phyloP scores from a whole-genome alignment of 768 basidiomycete species.

The Boletus vermiculosoides region DNA sequence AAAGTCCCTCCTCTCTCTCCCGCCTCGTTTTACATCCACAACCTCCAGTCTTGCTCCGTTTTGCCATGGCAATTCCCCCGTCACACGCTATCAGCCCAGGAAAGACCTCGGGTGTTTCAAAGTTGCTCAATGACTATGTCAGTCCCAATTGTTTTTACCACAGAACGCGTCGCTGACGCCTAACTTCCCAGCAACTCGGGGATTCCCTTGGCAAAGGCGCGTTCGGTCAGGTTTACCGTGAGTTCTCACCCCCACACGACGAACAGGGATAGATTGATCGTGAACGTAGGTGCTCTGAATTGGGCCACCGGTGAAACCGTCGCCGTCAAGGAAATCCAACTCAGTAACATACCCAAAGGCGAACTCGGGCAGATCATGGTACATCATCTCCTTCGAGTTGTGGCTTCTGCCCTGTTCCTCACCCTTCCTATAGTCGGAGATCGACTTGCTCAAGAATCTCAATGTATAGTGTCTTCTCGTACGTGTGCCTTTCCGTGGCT shows the following conservation, averaged over 20 bases:
- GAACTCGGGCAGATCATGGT: conserved; percentile 99
- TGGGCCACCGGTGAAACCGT: conserved; percentile 98
- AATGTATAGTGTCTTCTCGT: conserved; percentile 55
- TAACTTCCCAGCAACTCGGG: conserved; percentile 75
- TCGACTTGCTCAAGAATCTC: conserved; percentile 95
- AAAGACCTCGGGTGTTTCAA: conserved; percentile 40
- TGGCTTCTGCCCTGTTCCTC: conserved; percentile 4
- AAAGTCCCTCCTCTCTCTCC: background rate
- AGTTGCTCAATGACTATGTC: conserved; percentile 67
- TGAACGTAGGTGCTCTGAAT: conserved; percentile 70
- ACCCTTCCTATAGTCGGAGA: conserved; percentile 70
- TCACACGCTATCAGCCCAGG: conserved; percentile 22
- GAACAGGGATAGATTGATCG: conserved; percentile 73
- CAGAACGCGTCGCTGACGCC: conserved; percentile 8
- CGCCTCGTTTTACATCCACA: background rate
- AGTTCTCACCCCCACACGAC: conserved; percentile 33
- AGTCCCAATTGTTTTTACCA: conserved; percentile 15
- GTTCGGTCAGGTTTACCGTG: conserved; percentile 96
- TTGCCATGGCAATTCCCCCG: conserved; percentile 25
- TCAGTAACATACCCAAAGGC: conserved; percentile 89
- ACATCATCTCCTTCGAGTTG: conserved; percentile 1
- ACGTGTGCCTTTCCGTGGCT: conserved; percentile 4
- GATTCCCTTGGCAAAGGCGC: conserved; percentile 96
- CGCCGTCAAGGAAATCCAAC: conserved; percentile 95
- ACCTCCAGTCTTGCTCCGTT: background rate